Conservation (phyloP, 345 rosid genomes). For the rapeseed (Brassica napus) region DNA sequence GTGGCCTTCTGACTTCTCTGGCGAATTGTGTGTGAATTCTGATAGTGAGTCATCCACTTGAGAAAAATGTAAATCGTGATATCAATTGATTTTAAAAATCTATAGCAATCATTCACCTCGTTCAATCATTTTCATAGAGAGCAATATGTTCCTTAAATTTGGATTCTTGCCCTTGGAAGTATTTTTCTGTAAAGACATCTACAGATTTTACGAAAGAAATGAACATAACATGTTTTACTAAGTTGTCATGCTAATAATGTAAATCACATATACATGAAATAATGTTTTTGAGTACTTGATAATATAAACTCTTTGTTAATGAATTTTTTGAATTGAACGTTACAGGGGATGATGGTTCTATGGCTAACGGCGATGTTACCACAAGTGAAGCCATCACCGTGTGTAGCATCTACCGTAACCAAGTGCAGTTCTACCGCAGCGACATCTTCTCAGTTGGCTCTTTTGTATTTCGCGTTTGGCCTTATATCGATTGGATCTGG, state of each 20-base stretch:
- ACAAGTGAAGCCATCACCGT: slow-evolving; percentile 55
- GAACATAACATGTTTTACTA: neutral
- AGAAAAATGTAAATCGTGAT: neutral
- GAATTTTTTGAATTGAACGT: slow-evolving; percentile 1
- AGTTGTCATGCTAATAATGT: neutral
- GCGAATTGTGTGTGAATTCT: slow-evolving; percentile 11
- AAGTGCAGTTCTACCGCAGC: slow-evolving; percentile 50
- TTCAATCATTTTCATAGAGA: slow-evolving; percentile 22
- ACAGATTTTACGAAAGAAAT: slow-evolving; percentile 1
- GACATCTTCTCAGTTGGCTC: slow-evolving; percentile 47
- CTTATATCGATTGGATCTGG: slow-evolving; percentile 72
- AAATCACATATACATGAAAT: neutral
- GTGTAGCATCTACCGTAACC: slow-evolving; percentile 26
- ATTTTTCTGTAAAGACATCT: slow-evolving; percentile 4
- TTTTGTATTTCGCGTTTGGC: slow-evolving; percentile 46
- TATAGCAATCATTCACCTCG: slow-evolving; percentile 24
- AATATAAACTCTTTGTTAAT: neutral
- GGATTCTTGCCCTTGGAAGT: slow-evolving; percentile 35
- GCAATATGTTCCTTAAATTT: slow-evolving; percentile 6
- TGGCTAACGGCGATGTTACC: slow-evolving; percentile 77
- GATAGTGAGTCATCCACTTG: slow-evolving; percentile 21
- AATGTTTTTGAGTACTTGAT: neutral
- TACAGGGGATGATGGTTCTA: slow-evolving; percentile 62
- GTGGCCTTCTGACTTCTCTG: slow-evolving; percentile 27
- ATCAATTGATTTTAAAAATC: slow-evolving; percentile 21